phyloP scores from a whole-genome alignment of 257 asterid species.

The Paraleonurus japonicus region DNA sequence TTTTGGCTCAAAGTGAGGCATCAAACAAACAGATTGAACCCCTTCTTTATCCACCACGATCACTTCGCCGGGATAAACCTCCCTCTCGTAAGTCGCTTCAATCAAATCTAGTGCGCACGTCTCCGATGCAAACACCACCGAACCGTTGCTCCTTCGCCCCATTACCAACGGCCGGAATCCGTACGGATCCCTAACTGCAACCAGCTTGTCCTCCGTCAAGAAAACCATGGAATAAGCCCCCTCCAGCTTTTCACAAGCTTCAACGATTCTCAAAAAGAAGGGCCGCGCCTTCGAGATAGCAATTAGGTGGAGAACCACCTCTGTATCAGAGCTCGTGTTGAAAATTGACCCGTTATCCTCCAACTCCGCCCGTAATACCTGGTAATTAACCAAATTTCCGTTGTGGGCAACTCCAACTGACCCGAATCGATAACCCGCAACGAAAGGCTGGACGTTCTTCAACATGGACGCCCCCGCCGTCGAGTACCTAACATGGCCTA shows the following conservation, averaged over 20 bases:
- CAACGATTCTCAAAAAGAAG: conserved; percentile 72
- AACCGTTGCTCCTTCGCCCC: conserved; percentile 68
- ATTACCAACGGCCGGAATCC: conserved; percentile 70
- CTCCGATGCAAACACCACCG: conserved; percentile 65
- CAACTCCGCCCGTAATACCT: conserved; percentile 58
- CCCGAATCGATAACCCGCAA: conserved; percentile 83
- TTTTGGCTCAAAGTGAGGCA: conserved; percentile 65
- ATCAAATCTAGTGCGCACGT: conserved; percentile 69
- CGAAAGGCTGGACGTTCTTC: conserved; percentile 93
- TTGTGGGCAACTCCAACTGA: conserved; percentile 98
- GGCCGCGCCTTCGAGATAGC: conserved; percentile 87
- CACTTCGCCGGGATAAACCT: conserved; percentile 62
- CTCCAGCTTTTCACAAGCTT: conserved; percentile 77
- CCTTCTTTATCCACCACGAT: conserved; percentile 63
- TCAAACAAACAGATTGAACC: conserved; percentile 50
- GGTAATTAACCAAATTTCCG: conserved; percentile 90
- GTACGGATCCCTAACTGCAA: conserved; percentile 61
- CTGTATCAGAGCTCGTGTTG: conserved; percentile 85
- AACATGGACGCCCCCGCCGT: conserved; percentile 96
- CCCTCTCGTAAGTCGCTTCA: conserved; percentile 78
- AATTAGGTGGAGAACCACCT: conserved; percentile 77
- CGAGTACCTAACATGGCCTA: conserved; percentile 96
- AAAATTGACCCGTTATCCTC: conserved; percentile 90
- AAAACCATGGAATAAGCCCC: conserved; percentile 91
- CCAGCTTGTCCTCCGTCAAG: conserved; percentile 59